Percentiles rank a stretch among this genome's conserved stretches.
These are phyloP conservation scores for Fusarium irregulare DNA, from an alignment of 2,329 filamentous ascomycete species.

Conservation along the genomic window DNA sequence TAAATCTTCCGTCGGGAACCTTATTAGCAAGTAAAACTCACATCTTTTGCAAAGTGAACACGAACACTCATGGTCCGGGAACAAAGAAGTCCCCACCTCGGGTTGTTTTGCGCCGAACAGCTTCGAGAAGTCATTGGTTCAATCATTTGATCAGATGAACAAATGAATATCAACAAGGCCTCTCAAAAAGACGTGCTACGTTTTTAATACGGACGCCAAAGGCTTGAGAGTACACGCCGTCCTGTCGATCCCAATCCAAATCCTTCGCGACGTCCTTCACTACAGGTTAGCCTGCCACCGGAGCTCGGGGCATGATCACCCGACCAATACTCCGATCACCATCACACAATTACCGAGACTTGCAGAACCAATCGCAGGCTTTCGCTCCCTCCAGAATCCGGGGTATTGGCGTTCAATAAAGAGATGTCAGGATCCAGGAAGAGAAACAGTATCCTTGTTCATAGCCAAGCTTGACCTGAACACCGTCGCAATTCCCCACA, in stretches of 20 bases:
- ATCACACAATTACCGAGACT: neutral
- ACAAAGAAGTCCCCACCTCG: too few species aligned
- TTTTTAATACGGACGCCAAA: too few species aligned
- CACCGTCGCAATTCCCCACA: neutral
- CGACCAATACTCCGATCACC: neutral
- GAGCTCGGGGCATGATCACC: neutral
- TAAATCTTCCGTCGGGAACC: too few species aligned
- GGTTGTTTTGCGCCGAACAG: neutral
- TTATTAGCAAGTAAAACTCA: too few species aligned
- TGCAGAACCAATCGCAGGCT: neutral
- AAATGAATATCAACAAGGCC: neutral
- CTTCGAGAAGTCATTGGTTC: neutral
- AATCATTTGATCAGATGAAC: neutral
- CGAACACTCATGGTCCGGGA: too few species aligned
- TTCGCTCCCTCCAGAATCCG: too few species aligned
- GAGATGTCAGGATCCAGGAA: conserved; percentile 1
- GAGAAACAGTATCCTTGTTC: neutral
- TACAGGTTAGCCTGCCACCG: conserved; percentile 1
- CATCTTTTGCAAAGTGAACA: too few species aligned
- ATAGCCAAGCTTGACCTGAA: neutral
- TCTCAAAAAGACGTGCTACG: too few species aligned
- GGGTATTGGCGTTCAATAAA: too few species aligned
- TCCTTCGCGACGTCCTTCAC: neutral
- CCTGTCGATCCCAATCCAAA: neutral
- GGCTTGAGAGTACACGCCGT: too few species aligned